Evolutionary conservation across 2,329 filamentous ascomycete species (phyloP).

Genomic region (Blumeria hordei): DNA sequence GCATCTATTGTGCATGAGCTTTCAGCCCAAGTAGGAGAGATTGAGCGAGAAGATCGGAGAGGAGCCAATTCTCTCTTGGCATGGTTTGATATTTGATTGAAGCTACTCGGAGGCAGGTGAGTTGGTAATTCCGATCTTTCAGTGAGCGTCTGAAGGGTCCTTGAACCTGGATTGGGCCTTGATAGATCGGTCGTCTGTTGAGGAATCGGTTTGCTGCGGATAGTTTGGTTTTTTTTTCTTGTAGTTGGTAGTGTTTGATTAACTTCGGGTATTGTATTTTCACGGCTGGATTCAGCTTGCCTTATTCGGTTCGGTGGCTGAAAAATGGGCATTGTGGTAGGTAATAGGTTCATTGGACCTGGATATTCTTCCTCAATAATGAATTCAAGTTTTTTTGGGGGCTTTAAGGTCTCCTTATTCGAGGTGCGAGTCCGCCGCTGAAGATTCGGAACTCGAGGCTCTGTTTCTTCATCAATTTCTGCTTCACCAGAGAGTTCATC

Average conservation of each 20-base stretch:
- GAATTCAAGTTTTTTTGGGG: slow-evolving; percentile 9
- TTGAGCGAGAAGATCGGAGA: slow-evolving; percentile 18
- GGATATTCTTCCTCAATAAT: slow-evolving; percentile 15
- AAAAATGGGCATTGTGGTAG: slow-evolving; percentile 15
- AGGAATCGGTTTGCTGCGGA: background rate
- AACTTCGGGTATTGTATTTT: slow-evolving; percentile 13
- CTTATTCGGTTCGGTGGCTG: slow-evolving; percentile 11
- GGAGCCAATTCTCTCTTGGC: slow-evolving; percentile 27
- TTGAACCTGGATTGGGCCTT: no score
- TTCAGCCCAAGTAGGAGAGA: slow-evolving; percentile 22
- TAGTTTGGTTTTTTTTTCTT: slow-evolving; percentile 5
- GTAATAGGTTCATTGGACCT: slow-evolving; percentile 19
- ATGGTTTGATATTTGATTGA: slow-evolving; percentile 15
- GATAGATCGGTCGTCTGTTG: background rate
- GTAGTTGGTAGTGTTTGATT: slow-evolving; percentile 10
- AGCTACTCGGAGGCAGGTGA: slow-evolving; percentile 13
- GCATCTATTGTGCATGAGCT: slow-evolving; percentile 18
- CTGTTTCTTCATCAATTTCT: background rate
- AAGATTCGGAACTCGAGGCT: background rate
- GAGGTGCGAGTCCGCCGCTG: background rate
- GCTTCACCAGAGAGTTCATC: slow-evolving; percentile 21
- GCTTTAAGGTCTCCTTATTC: background rate
- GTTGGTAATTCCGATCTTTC: slow-evolving; percentile 15
- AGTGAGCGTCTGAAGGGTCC: no score
- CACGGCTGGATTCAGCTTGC: slow-evolving; percentile 13